A percentile compares a stretch with the other conserved stretches of the same genome.
Evolutionary conservation across 768 basidiomycete genomes (phyloP).

Genomic region (Leccinum disarticulatum): DNA sequence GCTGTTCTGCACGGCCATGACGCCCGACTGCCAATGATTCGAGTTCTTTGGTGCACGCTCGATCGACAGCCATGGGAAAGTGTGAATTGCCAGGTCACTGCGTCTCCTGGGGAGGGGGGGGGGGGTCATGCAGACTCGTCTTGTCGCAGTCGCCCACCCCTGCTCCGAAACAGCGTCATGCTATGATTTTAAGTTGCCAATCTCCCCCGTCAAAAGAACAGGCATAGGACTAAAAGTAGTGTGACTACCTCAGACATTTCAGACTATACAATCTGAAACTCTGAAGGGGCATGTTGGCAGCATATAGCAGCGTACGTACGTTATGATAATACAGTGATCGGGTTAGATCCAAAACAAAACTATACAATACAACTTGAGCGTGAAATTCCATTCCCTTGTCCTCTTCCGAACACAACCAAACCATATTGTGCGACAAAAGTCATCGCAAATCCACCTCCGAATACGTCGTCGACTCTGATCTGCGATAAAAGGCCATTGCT

Average conservation of each 20-base stretch:
- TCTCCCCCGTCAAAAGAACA: too few species aligned
- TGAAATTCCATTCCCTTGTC: neutral
- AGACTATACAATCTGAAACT: neutral
- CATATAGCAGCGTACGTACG: conserved; percentile 2
- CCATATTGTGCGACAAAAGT: neutral
- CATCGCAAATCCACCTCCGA: neutral
- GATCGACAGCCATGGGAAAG: too few species aligned
- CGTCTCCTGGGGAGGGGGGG: too few species aligned
- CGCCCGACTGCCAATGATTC: too few species aligned
- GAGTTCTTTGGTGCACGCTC: too few species aligned
- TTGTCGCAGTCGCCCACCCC: too few species aligned
- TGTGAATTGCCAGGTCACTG: too few species aligned
- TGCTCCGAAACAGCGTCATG: too few species aligned
- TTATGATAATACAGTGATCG: conserved; percentile 4
- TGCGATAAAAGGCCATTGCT: conserved; percentile 26
- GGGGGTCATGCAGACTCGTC: too few species aligned
- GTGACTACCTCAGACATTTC: neutral
- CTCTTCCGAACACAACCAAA: neutral
- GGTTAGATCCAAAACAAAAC: conserved; percentile 27
- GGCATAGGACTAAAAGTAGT: too few species aligned
- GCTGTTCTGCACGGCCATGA: too few species aligned
- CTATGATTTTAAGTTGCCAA: too few species aligned
- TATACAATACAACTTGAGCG: conserved; percentile 8
- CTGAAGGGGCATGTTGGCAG: conserved; percentile 3
- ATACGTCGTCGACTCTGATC: conserved; percentile 6